Conservation (phyloP, 768 basidiomycete genomes). For the Suillus fuscotomentosus region DNA sequence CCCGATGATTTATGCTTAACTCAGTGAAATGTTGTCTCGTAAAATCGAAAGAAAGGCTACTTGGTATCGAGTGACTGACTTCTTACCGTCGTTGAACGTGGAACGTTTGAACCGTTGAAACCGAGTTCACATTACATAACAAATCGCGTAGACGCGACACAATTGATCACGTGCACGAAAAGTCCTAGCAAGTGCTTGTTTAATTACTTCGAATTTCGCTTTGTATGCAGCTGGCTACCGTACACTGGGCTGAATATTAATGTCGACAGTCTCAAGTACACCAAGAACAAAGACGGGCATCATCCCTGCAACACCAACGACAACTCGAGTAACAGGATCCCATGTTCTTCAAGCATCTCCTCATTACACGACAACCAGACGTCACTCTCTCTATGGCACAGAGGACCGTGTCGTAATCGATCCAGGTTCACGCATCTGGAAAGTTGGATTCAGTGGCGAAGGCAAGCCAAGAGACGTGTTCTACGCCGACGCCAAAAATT, state of each 20-base stretch:
- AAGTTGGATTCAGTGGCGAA: constrained; percentile 97
- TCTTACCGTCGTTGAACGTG: neutral
- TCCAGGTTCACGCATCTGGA: constrained; percentile 92
- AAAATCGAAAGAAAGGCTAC: neutral
- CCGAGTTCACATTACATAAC: neutral
- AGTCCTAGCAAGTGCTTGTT: neutral
- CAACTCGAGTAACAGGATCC: constrained; percentile 46
- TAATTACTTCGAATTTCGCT: neutral
- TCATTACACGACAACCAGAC: constrained; percentile 78
- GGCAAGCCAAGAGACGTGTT: constrained; percentile 89
- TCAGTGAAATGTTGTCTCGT: neutral
- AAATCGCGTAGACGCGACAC: neutral
- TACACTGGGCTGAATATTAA: constrained; percentile 10
- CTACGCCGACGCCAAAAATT: constrained; percentile 45
- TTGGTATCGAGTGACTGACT: neutral
- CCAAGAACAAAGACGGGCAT: constrained; percentile 22
- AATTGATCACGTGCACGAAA: neutral
- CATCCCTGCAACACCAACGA: constrained; percentile 50
- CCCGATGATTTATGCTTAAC: neutral
- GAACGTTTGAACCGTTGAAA: neutral
- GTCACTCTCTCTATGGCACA: constrained; percentile 94
- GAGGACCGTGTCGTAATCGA: constrained; percentile 96
- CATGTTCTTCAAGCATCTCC: constrained; percentile 69
- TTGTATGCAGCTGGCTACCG: neutral
- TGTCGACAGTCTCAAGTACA: constrained; percentile 36